Evolutionary conservation across 2,329 filamentous ascomycete species (phyloP).

Genomic region (Xylariaceae sp.): DNA sequence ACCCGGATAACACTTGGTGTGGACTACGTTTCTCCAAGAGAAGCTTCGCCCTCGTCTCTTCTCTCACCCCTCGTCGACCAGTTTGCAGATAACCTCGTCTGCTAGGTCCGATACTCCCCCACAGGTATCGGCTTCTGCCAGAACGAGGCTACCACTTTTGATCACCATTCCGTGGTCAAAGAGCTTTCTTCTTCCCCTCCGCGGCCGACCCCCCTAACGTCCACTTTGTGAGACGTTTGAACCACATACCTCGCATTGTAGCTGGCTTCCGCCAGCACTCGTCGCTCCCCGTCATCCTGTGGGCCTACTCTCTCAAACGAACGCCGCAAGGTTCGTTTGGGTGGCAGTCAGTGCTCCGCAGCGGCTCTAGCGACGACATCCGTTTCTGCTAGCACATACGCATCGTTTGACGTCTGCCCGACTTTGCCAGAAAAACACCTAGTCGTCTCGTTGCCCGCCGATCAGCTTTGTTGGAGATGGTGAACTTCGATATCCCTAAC

Average conservation of each 20-base stretch:
- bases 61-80: slow-evolving; percentile 15
- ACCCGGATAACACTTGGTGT: slow-evolving; percentile 57
- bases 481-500: slow-evolving; percentile 73
- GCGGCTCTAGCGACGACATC: slow-evolving; percentile 43
- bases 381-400: slow-evolving; percentile 23
- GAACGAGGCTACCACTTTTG: slow-evolving; percentile 57
- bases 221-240: slow-evolving; percentile 62
- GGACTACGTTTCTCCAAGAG: slow-evolving; percentile 15
- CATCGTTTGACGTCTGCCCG: slow-evolving; percentile 16
- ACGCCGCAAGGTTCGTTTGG: slow-evolving; percentile 94
- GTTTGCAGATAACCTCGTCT: slow-evolving; percentile 64
- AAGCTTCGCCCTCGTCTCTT: slow-evolving; percentile 8
- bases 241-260: slow-evolving; percentile 49
- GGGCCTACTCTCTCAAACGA: slow-evolving; percentile 97
- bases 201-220: slow-evolving; percentile 90
- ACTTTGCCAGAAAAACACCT: slow-evolving; percentile 2
- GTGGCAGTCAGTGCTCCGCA: slow-evolving; percentile 96
- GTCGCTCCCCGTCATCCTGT: slow-evolving; percentile 61
- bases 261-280: slow-evolving; percentile 85
- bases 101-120: slow-evolving; percentile 77
- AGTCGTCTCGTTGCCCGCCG: slow-evolving; percentile 19
- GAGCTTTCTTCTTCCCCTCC: slow-evolving; percentile 76
- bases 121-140: slow-evolving; percentile 79
- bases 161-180: slow-evolving; percentile 85
- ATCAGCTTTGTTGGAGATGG: slow-evolving; percentile 61